Conservation (phyloP, 345 rosid species). For the Populus simonii region DNA sequence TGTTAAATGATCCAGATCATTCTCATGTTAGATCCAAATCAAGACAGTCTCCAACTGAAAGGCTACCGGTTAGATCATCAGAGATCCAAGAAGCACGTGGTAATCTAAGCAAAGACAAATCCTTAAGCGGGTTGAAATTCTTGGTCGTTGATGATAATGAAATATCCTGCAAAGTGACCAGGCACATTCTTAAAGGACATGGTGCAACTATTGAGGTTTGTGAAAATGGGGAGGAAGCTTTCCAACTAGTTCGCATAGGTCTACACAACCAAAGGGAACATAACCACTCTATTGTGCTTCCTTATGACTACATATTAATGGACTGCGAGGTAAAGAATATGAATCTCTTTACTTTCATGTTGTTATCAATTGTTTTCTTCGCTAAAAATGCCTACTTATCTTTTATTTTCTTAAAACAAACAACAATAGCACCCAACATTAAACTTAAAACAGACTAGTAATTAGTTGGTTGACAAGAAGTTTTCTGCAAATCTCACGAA, state of each 20-base stretch:
- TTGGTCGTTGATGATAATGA: slow-evolving; percentile 19
- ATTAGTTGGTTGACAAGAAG: background rate
- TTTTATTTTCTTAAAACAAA: background rate
- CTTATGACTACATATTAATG: slow-evolving; percentile 29
- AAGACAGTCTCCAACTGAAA: background rate
- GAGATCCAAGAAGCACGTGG: slow-evolving; percentile 18
- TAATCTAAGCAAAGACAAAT: background rate
- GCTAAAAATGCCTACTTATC: background rate
- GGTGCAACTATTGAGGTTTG: slow-evolving; percentile 26
- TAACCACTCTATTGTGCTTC: background rate
- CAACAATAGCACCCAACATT: background rate
- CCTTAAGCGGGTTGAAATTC: slow-evolving; percentile 17
- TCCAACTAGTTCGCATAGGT: slow-evolving; percentile 5
- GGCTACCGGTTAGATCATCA: background rate
- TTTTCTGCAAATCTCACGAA: background rate
- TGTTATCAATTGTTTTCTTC: background rate
- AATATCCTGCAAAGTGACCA: background rate
- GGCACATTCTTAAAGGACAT: background rate
- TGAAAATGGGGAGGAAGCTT: slow-evolving; percentile 21
- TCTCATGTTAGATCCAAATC: background rate
- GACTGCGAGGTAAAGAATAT: slow-evolving; percentile 20
- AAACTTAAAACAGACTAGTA: background rate
- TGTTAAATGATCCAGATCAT: background rate
- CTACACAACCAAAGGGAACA: slow-evolving; percentile 2
- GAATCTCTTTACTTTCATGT: background rate